Base-by-base conservation (phyloP, 1,284 basidiomycete species). In the Fistulina hepatica region DNA sequence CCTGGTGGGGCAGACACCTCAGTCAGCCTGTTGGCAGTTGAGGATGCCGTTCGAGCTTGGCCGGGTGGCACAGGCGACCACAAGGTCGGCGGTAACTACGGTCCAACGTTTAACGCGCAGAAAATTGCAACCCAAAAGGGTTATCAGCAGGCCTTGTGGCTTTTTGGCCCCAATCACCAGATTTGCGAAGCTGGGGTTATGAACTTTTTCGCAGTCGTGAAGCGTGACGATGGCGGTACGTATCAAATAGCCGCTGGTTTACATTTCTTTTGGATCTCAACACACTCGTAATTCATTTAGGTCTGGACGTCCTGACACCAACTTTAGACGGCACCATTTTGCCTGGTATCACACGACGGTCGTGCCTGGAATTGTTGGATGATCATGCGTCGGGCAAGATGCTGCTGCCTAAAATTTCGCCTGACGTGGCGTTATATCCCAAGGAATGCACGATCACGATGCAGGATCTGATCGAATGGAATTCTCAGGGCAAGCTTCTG, bases 241-340 rank as follows among this genome's bases (percentile, higher is more conserved):
- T 53, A 13, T 12, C 19, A 34, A 24, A 28, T 25, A 25, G n/a
- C 6, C 17, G n/a, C 6, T 25, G n/a, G 24, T 30, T 30, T 30
- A 30, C 21, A 16, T 42, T 35, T 9, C 21, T 34, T 28, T 19
- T 40, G 7, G 11, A 21, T 16, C 12, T 27, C 27, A 21, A 23
- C 10, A n/a, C 13, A 20, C 31, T 34, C 16, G 12, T 10, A 2
- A 40, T 33, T 38, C 22, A 21, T 25, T 22, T 16, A 77, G 81
- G 66, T 17, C 44, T 76, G 36, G 78, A 84, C 44, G 54, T 85
- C 28, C 51, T 81, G 36, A 90, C 86, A 0, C 82, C 86, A 0
- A 72, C 80, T 2, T 61, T 90, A 40, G 80, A 85, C 50, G 85
- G 78, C 16, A 80, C 73, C 12, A 81, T 83, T 47, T 64, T 83